Evolutionary conservation across 192 early-diverging fungal species (phyloP).

Genomic region (Linnemannia zychae): DNA sequence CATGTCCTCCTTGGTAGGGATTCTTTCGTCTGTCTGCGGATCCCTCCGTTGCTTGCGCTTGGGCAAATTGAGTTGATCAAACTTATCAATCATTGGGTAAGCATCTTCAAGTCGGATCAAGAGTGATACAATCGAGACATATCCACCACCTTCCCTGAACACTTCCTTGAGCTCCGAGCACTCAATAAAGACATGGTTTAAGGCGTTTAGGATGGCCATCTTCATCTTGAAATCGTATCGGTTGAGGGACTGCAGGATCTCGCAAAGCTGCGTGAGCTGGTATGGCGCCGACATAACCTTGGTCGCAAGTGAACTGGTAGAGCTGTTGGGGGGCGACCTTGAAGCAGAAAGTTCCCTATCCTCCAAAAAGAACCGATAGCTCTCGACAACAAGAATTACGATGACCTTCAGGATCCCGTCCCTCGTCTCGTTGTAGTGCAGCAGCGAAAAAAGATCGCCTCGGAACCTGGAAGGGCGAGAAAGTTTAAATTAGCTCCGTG

Average conservation of each 20-base stretch:
- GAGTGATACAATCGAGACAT: constrained; percentile 70
- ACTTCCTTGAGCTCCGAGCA: constrained; percentile 66
- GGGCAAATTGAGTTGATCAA: constrained; percentile 27
- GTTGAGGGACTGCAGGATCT: constrained; percentile 68
- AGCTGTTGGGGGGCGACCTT: constrained; percentile 26
- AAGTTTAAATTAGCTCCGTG: not conserved
- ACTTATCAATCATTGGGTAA: constrained; percentile 45
- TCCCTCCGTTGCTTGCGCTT: constrained; percentile 30
- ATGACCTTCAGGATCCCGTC: constrained; percentile 63
- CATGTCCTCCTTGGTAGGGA: constrained; percentile 52
- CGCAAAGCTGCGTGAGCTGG: constrained; percentile 69
- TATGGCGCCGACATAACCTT: constrained; percentile 54
- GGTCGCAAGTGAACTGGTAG: constrained; percentile 16
- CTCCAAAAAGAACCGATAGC: constrained; percentile 50
- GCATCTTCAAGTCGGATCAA: constrained; percentile 67
- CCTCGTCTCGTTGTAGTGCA: constrained; percentile 67
- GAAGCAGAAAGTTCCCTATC: constrained; percentile 22
- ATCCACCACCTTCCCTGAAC: constrained; percentile 72
- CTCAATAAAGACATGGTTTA: constrained; percentile 63
- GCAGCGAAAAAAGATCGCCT: constrained; percentile 68
- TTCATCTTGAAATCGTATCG: constrained; percentile 69
- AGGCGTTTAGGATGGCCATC: constrained; percentile 65
- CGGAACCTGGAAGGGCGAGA: constrained; percentile 50
- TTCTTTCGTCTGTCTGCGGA: constrained; percentile 42
- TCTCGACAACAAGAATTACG: constrained; percentile 63